A percentile compares a stretch with the other conserved stretches of the same genome.
Conservation (phyloP, 2,329 filamentous ascomycete genomes). For the Fusarium albidum region DNA sequence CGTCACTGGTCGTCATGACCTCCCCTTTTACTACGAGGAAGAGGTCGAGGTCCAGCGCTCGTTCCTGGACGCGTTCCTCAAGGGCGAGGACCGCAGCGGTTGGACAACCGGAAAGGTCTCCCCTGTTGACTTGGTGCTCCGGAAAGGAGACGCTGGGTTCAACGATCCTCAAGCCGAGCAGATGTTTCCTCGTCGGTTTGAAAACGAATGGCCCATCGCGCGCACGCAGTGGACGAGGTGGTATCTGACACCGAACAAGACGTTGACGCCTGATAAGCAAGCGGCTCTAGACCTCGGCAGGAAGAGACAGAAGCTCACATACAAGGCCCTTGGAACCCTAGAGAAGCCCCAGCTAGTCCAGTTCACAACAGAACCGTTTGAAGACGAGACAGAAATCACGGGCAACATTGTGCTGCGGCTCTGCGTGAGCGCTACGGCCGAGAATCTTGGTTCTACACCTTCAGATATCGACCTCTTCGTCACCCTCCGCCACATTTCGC, state of each 20-base stretch:
- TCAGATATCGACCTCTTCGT: conserved; percentile 73
- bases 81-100: conserved; percentile 65
- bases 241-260: conserved; percentile 63
- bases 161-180: conserved; percentile 70
- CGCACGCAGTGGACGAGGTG: conserved; percentile 70
- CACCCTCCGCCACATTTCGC: conserved; percentile 66
- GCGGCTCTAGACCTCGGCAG: no score
- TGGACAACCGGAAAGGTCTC: conserved; percentile 69
- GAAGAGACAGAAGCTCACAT: conserved; percentile 60
- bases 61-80: conserved; percentile 77
- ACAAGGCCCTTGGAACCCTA: conserved; percentile 66
- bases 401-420: conserved; percentile 72
- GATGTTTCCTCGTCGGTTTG: conserved; percentile 61
- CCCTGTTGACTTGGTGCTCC: conserved; percentile 66
- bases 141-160: conserved; percentile 73
- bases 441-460: no score
- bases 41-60: conserved; percentile 72
- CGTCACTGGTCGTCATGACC: conserved; percentile 74
- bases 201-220: conserved; percentile 72
- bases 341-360: conserved; percentile 62
- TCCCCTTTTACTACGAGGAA: conserved; percentile 76
- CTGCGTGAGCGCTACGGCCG: no score
- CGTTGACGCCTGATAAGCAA: no score
- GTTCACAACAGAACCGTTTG: conserved; percentile 66
- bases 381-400: conserved; percentile 73